A percentile compares a stretch with the other conserved stretches of the same genome.
Conservation (phyloP, 192 early-diverging fungal genomes). For the Martensiomyces pterosporus region DNA sequence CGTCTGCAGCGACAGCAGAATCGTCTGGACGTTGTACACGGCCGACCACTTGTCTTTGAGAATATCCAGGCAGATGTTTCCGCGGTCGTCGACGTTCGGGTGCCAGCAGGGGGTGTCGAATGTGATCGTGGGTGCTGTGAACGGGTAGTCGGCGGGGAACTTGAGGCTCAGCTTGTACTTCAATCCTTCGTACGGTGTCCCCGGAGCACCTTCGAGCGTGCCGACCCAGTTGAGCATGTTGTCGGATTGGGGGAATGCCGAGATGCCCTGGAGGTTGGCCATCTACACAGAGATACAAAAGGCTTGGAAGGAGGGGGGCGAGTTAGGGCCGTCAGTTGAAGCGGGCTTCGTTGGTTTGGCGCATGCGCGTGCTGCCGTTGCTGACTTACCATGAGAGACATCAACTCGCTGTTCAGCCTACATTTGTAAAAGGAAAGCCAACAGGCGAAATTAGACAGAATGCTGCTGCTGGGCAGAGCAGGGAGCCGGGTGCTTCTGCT, state of each 20-base stretch:
- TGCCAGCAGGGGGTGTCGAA: constrained; percentile 92
- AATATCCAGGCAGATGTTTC: constrained; percentile 94
- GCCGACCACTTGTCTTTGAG: constrained; percentile 92
- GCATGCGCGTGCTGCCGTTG: too few species aligned
- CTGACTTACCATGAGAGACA: constrained; percentile 63
- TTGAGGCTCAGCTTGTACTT: constrained; percentile 79
- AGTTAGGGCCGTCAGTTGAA: too few species aligned
- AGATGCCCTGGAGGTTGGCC: constrained; percentile 56
- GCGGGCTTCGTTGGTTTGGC: too few species aligned
- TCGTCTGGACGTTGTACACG: constrained; percentile 95
- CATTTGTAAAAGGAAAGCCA: too few species aligned
- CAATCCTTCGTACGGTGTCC: constrained; percentile 90
- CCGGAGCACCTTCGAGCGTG: constrained; percentile 84
- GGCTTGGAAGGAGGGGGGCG: too few species aligned
- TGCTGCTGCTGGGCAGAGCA: too few species aligned
- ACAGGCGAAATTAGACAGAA: too few species aligned
- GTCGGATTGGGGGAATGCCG: constrained; percentile 64
- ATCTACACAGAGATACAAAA: too few species aligned
- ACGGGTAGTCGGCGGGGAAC: constrained; percentile 78
- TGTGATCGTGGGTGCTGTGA: constrained; percentile 85
- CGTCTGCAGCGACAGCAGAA: constrained; percentile 85
- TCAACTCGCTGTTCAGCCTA: constrained; percentile 59
- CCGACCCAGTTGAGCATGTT: constrained; percentile 75
- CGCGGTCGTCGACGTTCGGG: constrained; percentile 89
- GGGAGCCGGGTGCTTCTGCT: too few species aligned